Evolutionary conservation across 2,329 filamentous ascomycete genomes (phyloP), one percentile per base, ranked within the genome.

Genomic region (Pseudocercospora musae): DNA sequence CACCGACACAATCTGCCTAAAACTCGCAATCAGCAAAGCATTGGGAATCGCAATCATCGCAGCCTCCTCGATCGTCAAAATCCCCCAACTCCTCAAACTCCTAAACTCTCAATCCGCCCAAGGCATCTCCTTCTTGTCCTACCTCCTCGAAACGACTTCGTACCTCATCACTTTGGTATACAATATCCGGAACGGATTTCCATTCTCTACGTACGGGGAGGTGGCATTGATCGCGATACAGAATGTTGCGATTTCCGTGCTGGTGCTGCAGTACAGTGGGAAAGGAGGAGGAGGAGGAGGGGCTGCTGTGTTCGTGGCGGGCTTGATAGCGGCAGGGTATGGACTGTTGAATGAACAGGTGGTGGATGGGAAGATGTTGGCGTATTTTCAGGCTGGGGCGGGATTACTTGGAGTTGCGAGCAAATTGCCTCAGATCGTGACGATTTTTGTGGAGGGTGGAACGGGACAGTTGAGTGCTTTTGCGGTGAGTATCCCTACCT

Each of bases 381-480:
- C 82, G 3, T 89, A 90, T 73, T 79, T 96, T 61, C 93, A 97
- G 80, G 91, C 91, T 15, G 90, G 89, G 55, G 92, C 93, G 0
- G 94, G 93, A 42, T 82, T 89, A 18, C 76, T 99, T 69, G 88
- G 92, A 55, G 87, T 98, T 40, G 90, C 91, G 13, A 95, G 90
- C 81, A 99, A 99, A 84, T 77, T 96, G 59, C 95, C 95, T 49
- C 95, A 99, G 82, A 98, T 99, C 72, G 77, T 87, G 62, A 89
- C 93, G 15, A 92, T 98, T 72, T 94, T 87, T 81, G 83, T 85
- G 70, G 82, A 96, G 78, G 93, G 93, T 50, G 88, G 91, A 42
- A 99, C 95, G 4, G 95, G 96, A 23, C 95, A 99, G 82, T 83
- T 99, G 76, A 97, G 92, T 74, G 94, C 95, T 57, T 98, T 98